Percentiles rank a stretch among this genome's conserved stretches.
Conservation (phyloP, 495 filamentous ascomycete genomes). For the Penicillium roqueforti region DNA sequence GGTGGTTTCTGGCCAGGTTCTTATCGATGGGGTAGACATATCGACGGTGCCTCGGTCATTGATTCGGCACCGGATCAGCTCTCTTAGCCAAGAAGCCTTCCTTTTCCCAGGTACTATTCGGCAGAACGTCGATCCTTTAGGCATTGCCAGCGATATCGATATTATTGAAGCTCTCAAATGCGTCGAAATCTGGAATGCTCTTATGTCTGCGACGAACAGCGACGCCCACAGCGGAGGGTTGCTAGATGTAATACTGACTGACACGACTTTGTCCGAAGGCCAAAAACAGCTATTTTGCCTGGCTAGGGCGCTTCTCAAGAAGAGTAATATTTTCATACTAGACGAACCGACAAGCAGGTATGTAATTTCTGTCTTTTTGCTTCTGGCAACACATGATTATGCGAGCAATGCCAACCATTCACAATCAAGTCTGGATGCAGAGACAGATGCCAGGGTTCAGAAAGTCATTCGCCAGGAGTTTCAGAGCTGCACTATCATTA, state of each 20-base stretch:
- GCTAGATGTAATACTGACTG: constrained; percentile 44
- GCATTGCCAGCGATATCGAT: constrained; percentile 15
- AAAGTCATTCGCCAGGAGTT: constrained; percentile 70
- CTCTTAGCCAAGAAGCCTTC: constrained; percentile 57
- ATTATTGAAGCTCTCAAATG: constrained; percentile 40
- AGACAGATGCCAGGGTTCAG: constrained; percentile 81
- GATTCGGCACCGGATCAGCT: constrained; percentile 49
- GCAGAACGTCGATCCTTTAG: constrained; percentile 51
- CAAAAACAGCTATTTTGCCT: constrained; percentile 59
- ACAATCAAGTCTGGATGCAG: constrained; percentile 80
- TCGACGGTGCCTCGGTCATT: constrained; percentile 42
- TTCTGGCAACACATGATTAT: too few species aligned
- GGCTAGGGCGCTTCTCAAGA: constrained; percentile 49
- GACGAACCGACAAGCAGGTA: constrained; percentile 47
- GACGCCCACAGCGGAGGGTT: constrained; percentile 24
- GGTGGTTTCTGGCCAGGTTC: constrained; percentile 44
- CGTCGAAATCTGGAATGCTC: constrained; percentile 26
- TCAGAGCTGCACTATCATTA: constrained; percentile 71
- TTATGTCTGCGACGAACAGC: background rate
- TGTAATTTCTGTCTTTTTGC: background rate
- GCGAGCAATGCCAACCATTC: background rate
- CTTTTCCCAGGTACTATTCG: constrained; percentile 53
- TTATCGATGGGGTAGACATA: constrained; percentile 53
- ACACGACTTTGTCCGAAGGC: constrained; percentile 47
- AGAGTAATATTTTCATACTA: constrained; percentile 37